These are phyloP conservation scores for Sordariomycetes sp. DNA, from an alignment of 2,329 filamentous ascomycete species.

Conservation along the genomic window DNA sequence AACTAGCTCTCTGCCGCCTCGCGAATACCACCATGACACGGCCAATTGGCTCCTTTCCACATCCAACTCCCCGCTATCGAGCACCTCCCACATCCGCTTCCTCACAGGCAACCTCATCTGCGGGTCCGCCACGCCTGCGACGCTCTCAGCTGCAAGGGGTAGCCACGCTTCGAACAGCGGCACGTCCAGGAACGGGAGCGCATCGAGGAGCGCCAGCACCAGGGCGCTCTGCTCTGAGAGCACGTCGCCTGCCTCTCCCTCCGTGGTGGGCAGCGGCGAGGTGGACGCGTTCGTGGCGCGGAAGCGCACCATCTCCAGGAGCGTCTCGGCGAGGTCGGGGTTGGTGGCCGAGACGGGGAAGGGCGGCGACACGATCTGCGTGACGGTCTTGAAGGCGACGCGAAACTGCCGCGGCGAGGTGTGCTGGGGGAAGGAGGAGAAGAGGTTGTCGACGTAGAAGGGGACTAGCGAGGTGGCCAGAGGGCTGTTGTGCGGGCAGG, in stretches of 20 bases:
- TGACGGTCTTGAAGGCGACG: slow-evolving; percentile 74
- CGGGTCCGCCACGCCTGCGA: slow-evolving; percentile 53
- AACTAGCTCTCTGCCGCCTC: slow-evolving; percentile 42
- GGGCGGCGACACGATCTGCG: slow-evolving; percentile 73
- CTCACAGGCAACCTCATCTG: slow-evolving; percentile 54
- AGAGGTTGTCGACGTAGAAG: slow-evolving; percentile 74
- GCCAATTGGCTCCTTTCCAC: slow-evolving; percentile 70
- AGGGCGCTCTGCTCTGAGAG: slow-evolving; percentile 74
- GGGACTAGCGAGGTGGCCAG: slow-evolving; percentile 64
- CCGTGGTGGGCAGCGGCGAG: slow-evolving; percentile 23
- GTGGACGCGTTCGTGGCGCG: slow-evolving; percentile 48
- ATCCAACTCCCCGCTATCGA: slow-evolving; percentile 79
- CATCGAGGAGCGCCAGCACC: slow-evolving; percentile 67
- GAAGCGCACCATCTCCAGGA: slow-evolving; percentile 68
- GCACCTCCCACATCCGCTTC: slow-evolving; percentile 66
- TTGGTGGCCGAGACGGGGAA: slow-evolving; percentile 63
- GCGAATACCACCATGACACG: slow-evolving; percentile 74
- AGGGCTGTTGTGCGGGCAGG: slow-evolving; percentile 64
- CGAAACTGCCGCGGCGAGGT: slow-evolving; percentile 80
- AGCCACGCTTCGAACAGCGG: slow-evolving; percentile 72
- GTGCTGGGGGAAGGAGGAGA: slow-evolving; percentile 66
- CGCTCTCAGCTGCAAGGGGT: slow-evolving; percentile 54
- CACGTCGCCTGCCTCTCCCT: slow-evolving; percentile 8
- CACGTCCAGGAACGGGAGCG: slow-evolving; percentile 63
- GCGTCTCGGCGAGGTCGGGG: slow-evolving; percentile 66